These are phyloP conservation scores for Amniculicola lignicola DNA, from an alignment of 495 filamentous ascomycete genomes.

Conservation along the genomic window DNA sequence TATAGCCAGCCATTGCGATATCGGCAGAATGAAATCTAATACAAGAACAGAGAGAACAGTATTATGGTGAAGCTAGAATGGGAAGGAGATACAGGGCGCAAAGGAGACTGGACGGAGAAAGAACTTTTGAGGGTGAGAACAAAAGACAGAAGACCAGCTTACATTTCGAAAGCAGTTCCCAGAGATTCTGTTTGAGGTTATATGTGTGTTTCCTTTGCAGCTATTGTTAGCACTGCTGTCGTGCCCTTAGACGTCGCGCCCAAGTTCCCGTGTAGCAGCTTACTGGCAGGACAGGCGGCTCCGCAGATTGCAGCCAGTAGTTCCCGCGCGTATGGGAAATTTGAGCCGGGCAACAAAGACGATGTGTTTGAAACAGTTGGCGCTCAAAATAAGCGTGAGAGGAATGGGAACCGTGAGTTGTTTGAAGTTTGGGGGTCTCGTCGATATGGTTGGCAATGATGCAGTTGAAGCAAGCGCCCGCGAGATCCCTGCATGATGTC, in stretches of 20 bases:
- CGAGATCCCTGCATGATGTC: conserved; percentile 22
- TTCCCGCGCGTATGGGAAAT: background rate
- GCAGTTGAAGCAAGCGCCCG: conserved; percentile 24
- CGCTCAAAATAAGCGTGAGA: conserved; percentile 14
- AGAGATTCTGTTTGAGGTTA: conserved; percentile 21
- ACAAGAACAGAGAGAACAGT: background rate
- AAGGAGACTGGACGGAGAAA: background rate
- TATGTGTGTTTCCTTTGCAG: conserved; percentile 23
- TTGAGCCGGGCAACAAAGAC: background rate
- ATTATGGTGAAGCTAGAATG: background rate
- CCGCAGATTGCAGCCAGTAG: conserved; percentile 7
- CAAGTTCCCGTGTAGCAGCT: conserved; percentile 1
- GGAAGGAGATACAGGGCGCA: conserved; percentile 4
- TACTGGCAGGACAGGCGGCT: conserved; percentile 17
- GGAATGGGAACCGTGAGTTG: conserved; percentile 3
- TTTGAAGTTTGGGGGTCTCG: conserved; percentile 9
- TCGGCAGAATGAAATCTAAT: conserved; percentile 5
- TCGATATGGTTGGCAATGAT: conserved; percentile 9
- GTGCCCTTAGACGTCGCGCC: conserved; percentile 6
- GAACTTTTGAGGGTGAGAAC: conserved; percentile 7
- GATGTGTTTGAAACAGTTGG: conserved; percentile 26
- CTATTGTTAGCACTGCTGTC: conserved; percentile 31
- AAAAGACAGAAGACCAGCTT: conserved; percentile 39
- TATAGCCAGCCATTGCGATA: conserved; percentile 28
- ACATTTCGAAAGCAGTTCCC: conserved; percentile 34